Conservation (phyloP, 352 stramenopile species). For the Saprolegnia parasitica region DNA sequence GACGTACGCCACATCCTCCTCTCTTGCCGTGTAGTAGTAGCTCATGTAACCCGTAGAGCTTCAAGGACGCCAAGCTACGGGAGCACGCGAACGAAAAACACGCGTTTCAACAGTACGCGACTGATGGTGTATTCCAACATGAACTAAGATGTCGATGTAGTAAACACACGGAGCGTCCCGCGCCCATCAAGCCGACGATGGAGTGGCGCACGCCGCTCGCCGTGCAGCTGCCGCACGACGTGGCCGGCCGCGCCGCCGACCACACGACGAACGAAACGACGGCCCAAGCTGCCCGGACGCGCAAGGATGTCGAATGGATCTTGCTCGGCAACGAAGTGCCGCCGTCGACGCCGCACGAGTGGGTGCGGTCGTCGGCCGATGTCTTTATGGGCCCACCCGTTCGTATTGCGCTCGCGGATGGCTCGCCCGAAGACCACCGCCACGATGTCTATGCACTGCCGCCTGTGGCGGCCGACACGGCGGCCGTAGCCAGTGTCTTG, state of each 20-base stretch:
- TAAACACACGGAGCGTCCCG: constrained; percentile 53
- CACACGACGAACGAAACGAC: constrained; percentile 57
- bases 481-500: constrained; percentile 55
- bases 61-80: constrained; percentile 78
- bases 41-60: constrained; percentile 36
- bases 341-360: constrained; percentile 71
- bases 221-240: constrained; percentile 51
- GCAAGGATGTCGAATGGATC: constrained; percentile 78
- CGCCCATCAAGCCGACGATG: constrained; percentile 40
- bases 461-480: constrained; percentile 49
- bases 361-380: constrained; percentile 55
- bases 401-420: constrained; percentile 65
- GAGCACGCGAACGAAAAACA: constrained; percentile 65
- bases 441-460: constrained; percentile 1
- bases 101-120: constrained; percentile 7
- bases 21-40: not conserved
- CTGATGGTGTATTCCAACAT: too few relatives aligned
- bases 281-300: constrained; percentile 57
- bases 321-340: constrained; percentile 77
- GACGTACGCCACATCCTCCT: constrained; percentile 34
- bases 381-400: constrained; percentile 49
- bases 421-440: constrained; percentile 21
- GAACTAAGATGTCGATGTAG: not conserved
- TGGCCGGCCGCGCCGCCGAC: constrained; percentile 39
- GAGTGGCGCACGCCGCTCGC: constrained; percentile 66